Evolutionary conservation across 1,284 basidiomycete genomes (phyloP).

Genomic region (Fomitiporia mediterranea): DNA sequence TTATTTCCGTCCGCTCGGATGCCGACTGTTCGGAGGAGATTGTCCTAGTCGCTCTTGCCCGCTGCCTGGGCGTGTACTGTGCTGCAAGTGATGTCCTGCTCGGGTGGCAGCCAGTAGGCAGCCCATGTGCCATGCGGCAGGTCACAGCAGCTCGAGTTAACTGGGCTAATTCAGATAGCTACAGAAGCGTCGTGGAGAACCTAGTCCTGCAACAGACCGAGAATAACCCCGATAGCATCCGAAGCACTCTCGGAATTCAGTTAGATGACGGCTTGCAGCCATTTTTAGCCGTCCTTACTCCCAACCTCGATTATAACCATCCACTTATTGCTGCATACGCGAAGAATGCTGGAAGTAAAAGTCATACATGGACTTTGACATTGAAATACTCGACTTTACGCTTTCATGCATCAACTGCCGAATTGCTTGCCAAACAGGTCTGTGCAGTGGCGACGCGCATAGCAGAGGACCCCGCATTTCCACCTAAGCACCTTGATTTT

Average conservation of each 20-base stretch:
- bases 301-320: slow-evolving; percentile 7
- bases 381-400: slow-evolving; percentile 25
- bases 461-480: slow-evolving; percentile 2
- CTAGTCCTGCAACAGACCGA: not conserved
- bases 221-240: slow-evolving; percentile 1
- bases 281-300: slow-evolving; percentile 14
- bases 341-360: not conserved
- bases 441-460: slow-evolving; percentile 24
- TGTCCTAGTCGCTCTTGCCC: slow-evolving; percentile 32
- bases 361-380: slow-evolving; percentile 1
- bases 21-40: slow-evolving; percentile 17
- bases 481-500: slow-evolving; percentile 21
- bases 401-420: slow-evolving; percentile 25
- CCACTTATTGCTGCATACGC: slow-evolving; percentile 14
- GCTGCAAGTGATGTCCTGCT: slow-evolving; percentile 37
- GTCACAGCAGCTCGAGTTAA: slow-evolving; percentile 31
- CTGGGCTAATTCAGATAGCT: slow-evolving; percentile 35
- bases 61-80: slow-evolving; percentile 38
- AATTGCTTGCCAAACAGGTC: slow-evolving; percentile 29
- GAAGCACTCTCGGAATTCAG: slow-evolving; percentile 23
- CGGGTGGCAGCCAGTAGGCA: slow-evolving; percentile 27
- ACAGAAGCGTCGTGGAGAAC: slow-evolving; percentile 28
- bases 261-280: slow-evolving; percentile 7
- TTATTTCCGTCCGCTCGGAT: slow-evolving; percentile 1
- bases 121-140: not conserved